These are phyloP conservation scores for Mycena latifolia DNA, from an alignment of 768 basidiomycete genomes.

Conservation along the genomic window DNA sequence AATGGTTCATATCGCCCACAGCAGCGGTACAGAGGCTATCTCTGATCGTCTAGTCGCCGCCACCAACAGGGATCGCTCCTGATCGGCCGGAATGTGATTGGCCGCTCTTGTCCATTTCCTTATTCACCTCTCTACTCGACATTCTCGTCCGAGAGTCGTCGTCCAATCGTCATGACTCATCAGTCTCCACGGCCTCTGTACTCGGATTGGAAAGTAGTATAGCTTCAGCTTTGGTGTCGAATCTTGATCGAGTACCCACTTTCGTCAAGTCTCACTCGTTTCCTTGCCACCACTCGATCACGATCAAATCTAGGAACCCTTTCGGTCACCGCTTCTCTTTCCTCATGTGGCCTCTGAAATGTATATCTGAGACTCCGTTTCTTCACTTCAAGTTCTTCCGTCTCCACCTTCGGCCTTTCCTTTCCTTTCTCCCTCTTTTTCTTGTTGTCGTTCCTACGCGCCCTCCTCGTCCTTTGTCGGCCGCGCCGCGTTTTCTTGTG, in stretches of 20 bases:
- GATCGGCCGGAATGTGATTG: no score
- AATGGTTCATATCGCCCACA: neutral
- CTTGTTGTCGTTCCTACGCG: neutral
- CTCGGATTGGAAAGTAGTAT: no score
- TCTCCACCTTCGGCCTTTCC: slow-evolving; percentile 13
- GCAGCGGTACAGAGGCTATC: neutral
- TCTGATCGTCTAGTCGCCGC: neutral
- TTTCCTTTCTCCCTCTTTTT: slow-evolving; percentile 2
- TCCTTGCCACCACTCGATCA: slow-evolving; percentile 29
- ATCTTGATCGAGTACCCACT: no score
- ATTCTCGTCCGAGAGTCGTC: no score
- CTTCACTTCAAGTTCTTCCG: slow-evolving; percentile 17
- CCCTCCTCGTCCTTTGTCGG: slow-evolving; percentile 12
- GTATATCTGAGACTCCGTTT: slow-evolving; percentile 22
- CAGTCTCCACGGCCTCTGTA: no score
- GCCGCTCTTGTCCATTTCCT: neutral
- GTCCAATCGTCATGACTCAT: no score
- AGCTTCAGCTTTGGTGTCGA: no score
- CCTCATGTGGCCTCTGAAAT: slow-evolving; percentile 25
- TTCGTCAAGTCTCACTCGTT: neutral
- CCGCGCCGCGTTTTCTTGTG: slow-evolving; percentile 29
- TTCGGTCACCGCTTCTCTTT: slow-evolving; percentile 26
- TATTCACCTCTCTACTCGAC: no score
- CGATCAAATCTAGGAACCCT: slow-evolving; percentile 35
- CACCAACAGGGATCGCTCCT: no score